Evolutionary conservation across 768 basidiomycete genomes (phyloP), one percentile per base, ranked within the genome.

Genomic region (Pholiota microspora): DNA sequence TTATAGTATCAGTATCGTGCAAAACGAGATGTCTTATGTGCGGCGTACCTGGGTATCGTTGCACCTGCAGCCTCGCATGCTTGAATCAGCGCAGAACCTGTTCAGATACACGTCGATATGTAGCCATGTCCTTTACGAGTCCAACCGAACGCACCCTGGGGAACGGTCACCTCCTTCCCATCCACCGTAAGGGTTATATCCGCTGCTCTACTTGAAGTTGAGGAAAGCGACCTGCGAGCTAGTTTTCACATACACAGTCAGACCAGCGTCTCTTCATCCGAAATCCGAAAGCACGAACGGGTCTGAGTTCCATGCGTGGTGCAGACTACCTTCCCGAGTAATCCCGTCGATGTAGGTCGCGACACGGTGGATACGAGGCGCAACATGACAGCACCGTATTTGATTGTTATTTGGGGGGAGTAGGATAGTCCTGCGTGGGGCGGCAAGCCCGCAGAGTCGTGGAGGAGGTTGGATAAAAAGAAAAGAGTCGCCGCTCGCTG

Each of bases 121-220:
- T 18, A 29, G 36, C 31, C 34, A 21, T 27, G 35, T 7, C 9
- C 45, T 16, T 6, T 49, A 45, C 44, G 44, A 44, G 38, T 29
- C n/a, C 47, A 57, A 53, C 31, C 18, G 53, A 45, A 73, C 86
- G 53, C 55, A 91, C 95, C 96, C 77, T 96, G 94, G 24, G 94
- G 94, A 32, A 99, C 94, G 2, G 93, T 94, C 18, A 99, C 94
- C 75, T 94, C 89, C 73, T 95, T 97, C 59, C 96, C 96, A 71
- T 99, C 95, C 36, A 98, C 88, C 1, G 94, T 96, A 27, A 98
- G 75, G 28, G 94, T 96, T 62, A 98, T 88, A 61, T 93, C 89
- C 42, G 88, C 88, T 63, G 78, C 80, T 54, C 82, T 77, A 54
- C 78, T 69, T 15, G 88, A 79, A 1, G 86, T 81, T 34, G 90